Evolutionary conservation across 768 basidiomycete genomes (phyloP).

Genomic region (Agaricus blazei): DNA sequence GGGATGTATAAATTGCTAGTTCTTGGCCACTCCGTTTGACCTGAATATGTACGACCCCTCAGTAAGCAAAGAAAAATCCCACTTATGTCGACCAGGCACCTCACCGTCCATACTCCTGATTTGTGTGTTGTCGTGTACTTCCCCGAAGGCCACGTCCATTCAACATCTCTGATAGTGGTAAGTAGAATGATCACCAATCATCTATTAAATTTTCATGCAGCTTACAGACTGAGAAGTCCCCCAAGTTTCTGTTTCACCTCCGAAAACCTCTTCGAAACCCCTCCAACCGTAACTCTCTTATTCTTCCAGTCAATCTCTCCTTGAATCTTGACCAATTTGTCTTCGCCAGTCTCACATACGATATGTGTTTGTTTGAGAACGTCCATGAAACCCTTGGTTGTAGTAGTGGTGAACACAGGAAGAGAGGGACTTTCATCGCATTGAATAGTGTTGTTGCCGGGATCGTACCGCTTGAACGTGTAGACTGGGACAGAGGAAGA

Average conservation of each 20-base stretch:
- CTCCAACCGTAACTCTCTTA: slow-evolving; percentile 12
- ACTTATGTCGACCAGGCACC: not conserved
- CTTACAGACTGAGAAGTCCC: slow-evolving; percentile 12
- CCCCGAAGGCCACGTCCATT: slow-evolving; percentile 15
- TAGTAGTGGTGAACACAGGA: slow-evolving; percentile 9
- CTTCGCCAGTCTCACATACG: not conserved
- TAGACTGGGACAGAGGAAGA: not conserved
- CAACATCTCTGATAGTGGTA: slow-evolving; percentile 1
- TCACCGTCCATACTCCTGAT: slow-evolving; percentile 14
- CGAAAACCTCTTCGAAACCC: not conserved
- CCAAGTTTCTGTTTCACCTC: slow-evolving; percentile 12
- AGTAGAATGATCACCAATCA: not conserved
- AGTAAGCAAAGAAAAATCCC: not conserved
- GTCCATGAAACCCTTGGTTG: slow-evolving; percentile 5
- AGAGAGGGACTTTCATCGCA: slow-evolving; percentile 1
- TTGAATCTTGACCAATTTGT: not conserved
- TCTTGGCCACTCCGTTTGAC: slow-evolving; percentile 7
- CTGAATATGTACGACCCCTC: slow-evolving; percentile 1
- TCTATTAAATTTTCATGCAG: not conserved
- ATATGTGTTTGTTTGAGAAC: not conserved
- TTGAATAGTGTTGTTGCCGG: slow-evolving; percentile 12
- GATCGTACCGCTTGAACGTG: slow-evolving; percentile 6
- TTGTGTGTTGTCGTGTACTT: slow-evolving; percentile 10
- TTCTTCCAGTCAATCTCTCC: slow-evolving; percentile 14
- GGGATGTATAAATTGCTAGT: slow-evolving; percentile 11